Conservation (phyloP, 805 yeast species). For the Sungouiozyma ichnusensis region DNA sequence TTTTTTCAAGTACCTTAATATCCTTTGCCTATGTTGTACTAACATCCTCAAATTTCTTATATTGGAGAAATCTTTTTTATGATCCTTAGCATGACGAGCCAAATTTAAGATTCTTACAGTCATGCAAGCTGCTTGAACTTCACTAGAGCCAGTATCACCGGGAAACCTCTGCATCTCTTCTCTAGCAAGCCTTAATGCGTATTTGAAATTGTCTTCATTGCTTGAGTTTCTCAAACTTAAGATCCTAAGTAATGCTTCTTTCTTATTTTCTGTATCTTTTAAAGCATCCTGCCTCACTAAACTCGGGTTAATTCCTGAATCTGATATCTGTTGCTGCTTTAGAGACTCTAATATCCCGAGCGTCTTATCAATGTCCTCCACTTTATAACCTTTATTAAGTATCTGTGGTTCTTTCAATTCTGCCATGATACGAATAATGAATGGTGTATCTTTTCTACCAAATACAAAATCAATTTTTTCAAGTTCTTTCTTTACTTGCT, state of each 20-base stretch:
- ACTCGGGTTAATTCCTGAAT: slow-evolving; percentile 19
- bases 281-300: slow-evolving; percentile 15
- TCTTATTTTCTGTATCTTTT: slow-evolving; percentile 45
- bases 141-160: slow-evolving; percentile 92
- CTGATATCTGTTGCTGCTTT: slow-evolving; percentile 17
- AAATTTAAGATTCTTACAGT: slow-evolving; percentile 72
- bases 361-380: slow-evolving; percentile 62
- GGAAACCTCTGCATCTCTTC: slow-evolving; percentile 72
- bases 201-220: slow-evolving; percentile 43
- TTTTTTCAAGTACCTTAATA: slow-evolving; percentile 71
- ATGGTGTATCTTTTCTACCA: slow-evolving; percentile 58
- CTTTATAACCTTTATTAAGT: slow-evolving; percentile 47
- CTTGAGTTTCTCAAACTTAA: slow-evolving; percentile 63
- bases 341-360: slow-evolving; percentile 44
- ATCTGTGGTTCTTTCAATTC: slow-evolving; percentile 57
- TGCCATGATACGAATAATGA: slow-evolving; percentile 55
- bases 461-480: slow-evolving; percentile 72
- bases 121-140: slow-evolving; percentile 88
- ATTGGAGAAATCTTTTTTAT: slow-evolving; percentile 63
- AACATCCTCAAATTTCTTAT: slow-evolving; percentile 65
- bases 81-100: slow-evolving; percentile 59
- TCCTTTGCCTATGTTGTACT: slow-evolving; percentile 82
- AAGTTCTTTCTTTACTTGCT: slow-evolving; percentile 15
- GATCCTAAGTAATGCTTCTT: slow-evolving; percentile 61
- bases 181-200: slow-evolving; percentile 55